Conservation (phyloP, 139 green algal species). For the Gonium pectorale region DNA sequence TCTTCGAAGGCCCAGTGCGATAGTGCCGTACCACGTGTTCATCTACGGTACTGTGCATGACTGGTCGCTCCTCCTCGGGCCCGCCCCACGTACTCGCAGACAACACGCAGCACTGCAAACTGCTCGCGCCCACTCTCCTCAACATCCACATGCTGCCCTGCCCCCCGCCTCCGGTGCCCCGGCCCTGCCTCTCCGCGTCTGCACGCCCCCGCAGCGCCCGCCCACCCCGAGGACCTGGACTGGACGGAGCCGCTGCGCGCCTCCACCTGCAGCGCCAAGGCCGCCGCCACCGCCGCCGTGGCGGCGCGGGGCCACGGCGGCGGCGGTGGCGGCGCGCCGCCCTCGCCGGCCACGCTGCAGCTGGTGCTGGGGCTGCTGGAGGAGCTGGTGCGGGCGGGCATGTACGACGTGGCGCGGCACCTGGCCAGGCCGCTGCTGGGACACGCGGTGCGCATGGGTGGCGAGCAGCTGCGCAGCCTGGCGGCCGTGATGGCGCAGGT, state of each 20-base stretch:
- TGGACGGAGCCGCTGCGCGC: conserved; percentile 51
- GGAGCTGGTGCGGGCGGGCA: conserved; percentile 8
- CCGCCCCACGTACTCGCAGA: too few relatives aligned
- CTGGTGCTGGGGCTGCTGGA: conserved; percentile 44
- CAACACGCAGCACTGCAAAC: too few relatives aligned
- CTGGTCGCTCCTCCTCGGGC: too few relatives aligned
- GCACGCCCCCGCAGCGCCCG: conserved; percentile 29
- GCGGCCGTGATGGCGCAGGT: conserved; percentile 14
- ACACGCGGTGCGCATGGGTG: background rate
- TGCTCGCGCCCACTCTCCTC: too few relatives aligned
- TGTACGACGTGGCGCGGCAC: conserved; percentile 34
- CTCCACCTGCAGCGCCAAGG: conserved; percentile 1
- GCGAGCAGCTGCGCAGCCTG: conserved; percentile 11
- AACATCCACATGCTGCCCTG: too few relatives aligned
- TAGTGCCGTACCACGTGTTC: too few relatives aligned
- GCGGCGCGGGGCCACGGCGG: background rate
- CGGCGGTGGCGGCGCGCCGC: background rate
- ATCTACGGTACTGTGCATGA: too few relatives aligned
- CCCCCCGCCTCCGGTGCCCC: too few relatives aligned
- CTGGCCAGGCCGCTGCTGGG: conserved; percentile 33
- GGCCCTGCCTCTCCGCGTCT: background rate
- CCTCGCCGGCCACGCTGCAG: background rate
- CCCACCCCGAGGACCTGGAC: conserved; percentile 51
- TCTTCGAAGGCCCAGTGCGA: too few relatives aligned
- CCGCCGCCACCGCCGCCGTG: background rate